These are phyloP conservation scores for Pyricularia grisea DNA, from an alignment of 2,329 filamentous ascomycete genomes.

Conservation along the genomic window DNA sequence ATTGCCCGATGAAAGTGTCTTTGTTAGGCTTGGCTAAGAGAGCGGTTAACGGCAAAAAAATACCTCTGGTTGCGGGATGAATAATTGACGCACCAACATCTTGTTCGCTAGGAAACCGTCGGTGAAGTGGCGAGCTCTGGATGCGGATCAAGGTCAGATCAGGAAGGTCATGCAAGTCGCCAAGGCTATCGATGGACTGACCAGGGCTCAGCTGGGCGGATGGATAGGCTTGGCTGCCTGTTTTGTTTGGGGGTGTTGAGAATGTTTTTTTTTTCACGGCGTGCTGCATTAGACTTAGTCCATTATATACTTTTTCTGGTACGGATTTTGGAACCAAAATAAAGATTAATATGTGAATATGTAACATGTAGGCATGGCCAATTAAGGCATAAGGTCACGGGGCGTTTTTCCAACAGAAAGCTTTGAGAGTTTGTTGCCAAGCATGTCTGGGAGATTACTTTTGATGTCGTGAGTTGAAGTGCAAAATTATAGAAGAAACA, in stretches of 20 bases:
- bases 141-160: slow-evolving; percentile 1
- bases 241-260: not conserved
- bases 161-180: not conserved
- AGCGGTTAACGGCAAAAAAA: not conserved
- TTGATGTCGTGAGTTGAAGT: not conserved
- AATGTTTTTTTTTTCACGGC: not conserved
- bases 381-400: not conserved
- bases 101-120: not conserved
- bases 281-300: not conserved
- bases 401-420: not conserved
- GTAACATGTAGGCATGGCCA: not conserved
- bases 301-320: no score
- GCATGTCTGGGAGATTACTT: not conserved
- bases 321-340: no score
- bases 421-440: not conserved
- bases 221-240: not conserved
- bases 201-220: not conserved
- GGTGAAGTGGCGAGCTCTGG: not conserved
- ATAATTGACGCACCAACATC: not conserved
- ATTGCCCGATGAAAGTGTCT: no score
- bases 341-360: not conserved
- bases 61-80: not conserved
- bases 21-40: no score
- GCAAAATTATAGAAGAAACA: not conserved
- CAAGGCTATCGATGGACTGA: not conserved